Conservation (phyloP, 352 stramenopile genomes). For the Aphanomyces euteiches region DNA sequence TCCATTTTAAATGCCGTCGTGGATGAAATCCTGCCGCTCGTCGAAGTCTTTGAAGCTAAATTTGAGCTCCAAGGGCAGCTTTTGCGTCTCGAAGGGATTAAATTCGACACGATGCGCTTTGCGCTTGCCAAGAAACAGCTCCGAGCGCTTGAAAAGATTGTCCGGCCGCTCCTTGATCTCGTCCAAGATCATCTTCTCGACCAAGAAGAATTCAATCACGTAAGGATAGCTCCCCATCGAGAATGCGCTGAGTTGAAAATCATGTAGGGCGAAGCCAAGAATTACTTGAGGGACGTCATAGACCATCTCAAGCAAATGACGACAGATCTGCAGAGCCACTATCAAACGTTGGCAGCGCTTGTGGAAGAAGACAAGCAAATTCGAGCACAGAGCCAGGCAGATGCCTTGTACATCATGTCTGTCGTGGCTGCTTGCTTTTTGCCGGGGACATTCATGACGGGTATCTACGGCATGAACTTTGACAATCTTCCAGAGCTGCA, state of each 20-base stretch:
- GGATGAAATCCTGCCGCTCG: slow-evolving; percentile 74
- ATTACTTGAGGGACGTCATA: slow-evolving; percentile 82
- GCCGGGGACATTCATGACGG: slow-evolving; percentile 83
- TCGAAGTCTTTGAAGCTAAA: slow-evolving; percentile 65
- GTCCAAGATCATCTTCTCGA: slow-evolving; percentile 56
- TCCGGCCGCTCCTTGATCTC: slow-evolving; percentile 66
- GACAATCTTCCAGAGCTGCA: slow-evolving; percentile 78
- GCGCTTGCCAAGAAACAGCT: slow-evolving; percentile 64
- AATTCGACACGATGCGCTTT: slow-evolving; percentile 57
- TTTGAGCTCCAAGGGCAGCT: slow-evolving; percentile 64
- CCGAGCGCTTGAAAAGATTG: slow-evolving; percentile 65
- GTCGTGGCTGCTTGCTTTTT: slow-evolving; percentile 79
- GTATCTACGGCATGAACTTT: slow-evolving; percentile 90
- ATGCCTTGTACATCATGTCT: slow-evolving; percentile 76
- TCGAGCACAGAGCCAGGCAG: slow-evolving; percentile 56
- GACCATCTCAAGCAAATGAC: slow-evolving; percentile 79
- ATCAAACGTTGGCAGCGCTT: slow-evolving; percentile 62
- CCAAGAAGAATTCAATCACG: slow-evolving; percentile 53
- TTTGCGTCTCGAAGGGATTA: slow-evolving; percentile 46
- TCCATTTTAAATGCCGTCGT: slow-evolving; percentile 77
- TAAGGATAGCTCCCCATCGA: neutral
- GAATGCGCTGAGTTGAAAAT: neutral
- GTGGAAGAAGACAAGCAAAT: slow-evolving; percentile 68
- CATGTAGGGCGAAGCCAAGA: slow-evolving; percentile 49
- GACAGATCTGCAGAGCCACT: slow-evolving; percentile 73